phyloP scores from a whole-genome alignment of 192 early-diverging fungal genomes.

The Coemansia sp. region DNA sequence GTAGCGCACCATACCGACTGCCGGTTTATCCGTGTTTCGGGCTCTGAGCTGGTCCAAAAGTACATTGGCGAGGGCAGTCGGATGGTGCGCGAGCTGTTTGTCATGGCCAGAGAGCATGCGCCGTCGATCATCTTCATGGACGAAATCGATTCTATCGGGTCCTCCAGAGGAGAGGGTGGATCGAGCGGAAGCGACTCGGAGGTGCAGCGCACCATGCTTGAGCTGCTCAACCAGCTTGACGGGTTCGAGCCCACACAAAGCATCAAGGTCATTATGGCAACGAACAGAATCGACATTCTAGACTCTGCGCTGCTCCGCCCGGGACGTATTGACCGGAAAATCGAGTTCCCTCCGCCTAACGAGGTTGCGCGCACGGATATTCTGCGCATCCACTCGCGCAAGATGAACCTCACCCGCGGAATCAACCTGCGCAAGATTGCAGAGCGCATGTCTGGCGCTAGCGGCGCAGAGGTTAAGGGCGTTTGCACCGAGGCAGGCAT shows the following conservation, averaged over 20 bases:
- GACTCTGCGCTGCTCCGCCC: conserved; percentile 85
- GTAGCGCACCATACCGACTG: conserved; percentile 94
- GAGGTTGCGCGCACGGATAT: conserved; percentile 84
- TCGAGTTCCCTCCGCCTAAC: conserved; percentile 87
- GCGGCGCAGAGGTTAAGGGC: conserved; percentile 87
- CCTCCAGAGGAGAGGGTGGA: conserved; percentile 76
- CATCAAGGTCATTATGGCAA: conserved; percentile 93
- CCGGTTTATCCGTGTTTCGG: conserved; percentile 87
- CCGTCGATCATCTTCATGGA: conserved; percentile 94
- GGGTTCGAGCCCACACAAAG: conserved; percentile 90
- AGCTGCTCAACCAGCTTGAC: conserved; percentile 86
- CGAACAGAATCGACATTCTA: conserved; percentile 88
- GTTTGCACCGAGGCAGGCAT: conserved; percentile 88
- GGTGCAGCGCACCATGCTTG: conserved; percentile 89
- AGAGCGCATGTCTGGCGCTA: conserved; percentile 80
- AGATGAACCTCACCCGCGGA: conserved; percentile 88
- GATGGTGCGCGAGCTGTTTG: conserved; percentile 88
- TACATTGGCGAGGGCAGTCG: conserved; percentile 91
- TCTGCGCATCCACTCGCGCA: conserved; percentile 87
- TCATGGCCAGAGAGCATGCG: conserved; percentile 89
- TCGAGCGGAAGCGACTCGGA: conserved; percentile 81
- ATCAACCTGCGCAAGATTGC: conserved; percentile 90
- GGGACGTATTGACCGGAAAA: conserved; percentile 88
- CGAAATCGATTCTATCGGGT: conserved; percentile 89
- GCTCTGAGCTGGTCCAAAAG: conserved; percentile 88